Evolutionary conservation across 148 eudicot genomes (phyloP), one percentile per base, ranked within the genome.

Genomic region (Oxyria digyna): DNA sequence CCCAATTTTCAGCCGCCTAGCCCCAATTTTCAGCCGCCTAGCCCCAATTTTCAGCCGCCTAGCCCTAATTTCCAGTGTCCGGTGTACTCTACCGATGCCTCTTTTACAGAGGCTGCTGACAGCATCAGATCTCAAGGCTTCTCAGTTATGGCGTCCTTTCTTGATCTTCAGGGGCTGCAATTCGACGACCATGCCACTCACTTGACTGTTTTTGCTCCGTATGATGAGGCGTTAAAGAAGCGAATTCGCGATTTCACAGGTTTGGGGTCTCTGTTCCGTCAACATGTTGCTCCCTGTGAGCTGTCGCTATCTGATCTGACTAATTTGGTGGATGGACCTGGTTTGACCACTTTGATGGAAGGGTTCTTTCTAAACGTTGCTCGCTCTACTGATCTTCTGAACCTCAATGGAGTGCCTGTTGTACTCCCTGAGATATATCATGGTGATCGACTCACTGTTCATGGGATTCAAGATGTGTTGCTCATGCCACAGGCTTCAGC

Each of bases 141-240:
- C 67, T 84, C 94, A 0, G 62, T 77, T 1, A 79, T 85, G 76
- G 88, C 96, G 10, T 75, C 83, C 40, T 87, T 82, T 78, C 79
- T 90, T 3, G 94, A 86, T n/a, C 63, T 91, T 45, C 97, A 91
- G 63, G 35, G 87, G 41, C 42, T 68, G 11, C 82, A 77, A 9
- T 66, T 77, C 33, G 14, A 45, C 14, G 73, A 37, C 0, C 32
- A 20, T 3, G 48, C 23, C 0, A 40, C 65, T 52, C 43, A 31
- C 3, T 72, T 83, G 62, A 87, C 96, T 0, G 78, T 83, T 9
- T 85, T 89, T n/a, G 89, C 91, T 21, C 91, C 91, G 0, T 41
- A 4, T 27, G 91, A 86, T 31, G 77, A 73, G 0, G 82, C 77
- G 0, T 42, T 85, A 77, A 55, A 77, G 23, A 72, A 74, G 67